Evolutionary conservation across 148 eudicot species (phyloP).

Genomic region (Rhododendron henanense): DNA sequence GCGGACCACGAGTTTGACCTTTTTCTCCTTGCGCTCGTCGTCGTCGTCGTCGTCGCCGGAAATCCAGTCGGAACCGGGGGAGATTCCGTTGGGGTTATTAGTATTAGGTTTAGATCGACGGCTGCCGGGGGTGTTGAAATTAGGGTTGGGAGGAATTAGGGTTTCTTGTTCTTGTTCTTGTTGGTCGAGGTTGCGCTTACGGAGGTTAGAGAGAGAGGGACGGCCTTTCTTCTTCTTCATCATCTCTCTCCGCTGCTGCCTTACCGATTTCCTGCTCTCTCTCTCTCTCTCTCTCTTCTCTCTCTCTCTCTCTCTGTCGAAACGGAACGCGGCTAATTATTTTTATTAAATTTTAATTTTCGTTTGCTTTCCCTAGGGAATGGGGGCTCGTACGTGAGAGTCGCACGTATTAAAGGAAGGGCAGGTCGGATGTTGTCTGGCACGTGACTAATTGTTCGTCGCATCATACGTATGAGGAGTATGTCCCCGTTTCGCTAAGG

Average conservation of each 20-base stretch:
- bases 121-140: slow-evolving; percentile 5
- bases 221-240: slow-evolving; percentile 65
- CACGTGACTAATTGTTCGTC: not conserved
- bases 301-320: slow-evolving; percentile 10
- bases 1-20: slow-evolving; percentile 57
- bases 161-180: slow-evolving; percentile 9
- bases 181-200: slow-evolving; percentile 28
- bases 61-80: slow-evolving; percentile 18
- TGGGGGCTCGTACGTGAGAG: slow-evolving; percentile 14
- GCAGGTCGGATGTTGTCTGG: not conserved
- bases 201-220: slow-evolving; percentile 50
- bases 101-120: slow-evolving; percentile 47
- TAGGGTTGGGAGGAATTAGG: slow-evolving; percentile 18
- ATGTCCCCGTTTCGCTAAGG: too few relatives aligned
- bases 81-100: slow-evolving; percentile 7
- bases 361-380: not conserved
- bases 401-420: not conserved
- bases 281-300: not conserved
- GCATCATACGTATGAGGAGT: too few relatives aligned
- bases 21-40: slow-evolving; percentile 62
- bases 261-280: slow-evolving; percentile 15
- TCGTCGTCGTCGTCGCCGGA: slow-evolving; percentile 33
- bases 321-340: slow-evolving; percentile 12
- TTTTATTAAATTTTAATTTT: slow-evolving; percentile 1
- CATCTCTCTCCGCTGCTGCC: slow-evolving; percentile 21